phyloP scores from a whole-genome alignment of 441 rosid species.

The Euphorbia celastroides region DNA sequence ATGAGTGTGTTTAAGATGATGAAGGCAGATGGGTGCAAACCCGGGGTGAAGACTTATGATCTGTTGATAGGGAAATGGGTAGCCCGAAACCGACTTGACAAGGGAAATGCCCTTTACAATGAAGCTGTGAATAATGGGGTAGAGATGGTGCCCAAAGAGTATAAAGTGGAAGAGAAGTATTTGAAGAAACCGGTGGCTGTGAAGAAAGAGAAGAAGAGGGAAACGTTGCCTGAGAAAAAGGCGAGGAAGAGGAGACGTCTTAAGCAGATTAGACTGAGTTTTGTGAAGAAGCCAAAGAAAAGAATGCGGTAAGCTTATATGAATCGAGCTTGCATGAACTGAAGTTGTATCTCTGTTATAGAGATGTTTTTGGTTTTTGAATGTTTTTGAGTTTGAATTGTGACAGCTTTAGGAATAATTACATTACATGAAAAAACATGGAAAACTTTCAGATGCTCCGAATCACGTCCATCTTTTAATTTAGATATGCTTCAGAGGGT shows the following conservation, averaged over 20 bases:
- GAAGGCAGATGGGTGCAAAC: conserved; percentile 68
- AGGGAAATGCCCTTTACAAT: conserved; percentile 62
- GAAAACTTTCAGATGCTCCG: background rate
- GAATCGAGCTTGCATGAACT: conserved; percentile 4
- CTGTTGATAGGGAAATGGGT: conserved; percentile 76
- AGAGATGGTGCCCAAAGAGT: conserved; percentile 57
- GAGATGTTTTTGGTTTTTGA: background rate
- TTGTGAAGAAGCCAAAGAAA: conserved; percentile 74
- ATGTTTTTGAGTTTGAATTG: conserved; percentile 3
- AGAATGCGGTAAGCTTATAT: conserved; percentile 28
- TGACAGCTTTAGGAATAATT: conserved; percentile 10
- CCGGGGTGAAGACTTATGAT: conserved; percentile 71
- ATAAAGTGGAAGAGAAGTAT: conserved; percentile 55
- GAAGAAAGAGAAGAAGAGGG: conserved; percentile 72
- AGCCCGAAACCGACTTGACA: conserved; percentile 57
- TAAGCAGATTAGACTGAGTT: conserved; percentile 76
- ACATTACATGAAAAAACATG: conserved; percentile 2
- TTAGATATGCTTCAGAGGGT: background rate
- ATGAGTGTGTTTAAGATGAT: conserved; percentile 71
- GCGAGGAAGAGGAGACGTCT: conserved; percentile 83
- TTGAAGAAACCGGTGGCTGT: conserved; percentile 57
- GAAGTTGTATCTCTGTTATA: conserved; percentile 2
- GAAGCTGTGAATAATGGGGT: conserved; percentile 63
- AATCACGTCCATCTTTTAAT: background rate
- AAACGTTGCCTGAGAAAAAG: conserved; percentile 89